Percentiles rank a stretch among this genome's conserved stretches.
These are phyloP conservation scores for Moesziomyces aphidis DNA, from an alignment of 1,284 basidiomycete genomes.

Conservation along the genomic window DNA sequence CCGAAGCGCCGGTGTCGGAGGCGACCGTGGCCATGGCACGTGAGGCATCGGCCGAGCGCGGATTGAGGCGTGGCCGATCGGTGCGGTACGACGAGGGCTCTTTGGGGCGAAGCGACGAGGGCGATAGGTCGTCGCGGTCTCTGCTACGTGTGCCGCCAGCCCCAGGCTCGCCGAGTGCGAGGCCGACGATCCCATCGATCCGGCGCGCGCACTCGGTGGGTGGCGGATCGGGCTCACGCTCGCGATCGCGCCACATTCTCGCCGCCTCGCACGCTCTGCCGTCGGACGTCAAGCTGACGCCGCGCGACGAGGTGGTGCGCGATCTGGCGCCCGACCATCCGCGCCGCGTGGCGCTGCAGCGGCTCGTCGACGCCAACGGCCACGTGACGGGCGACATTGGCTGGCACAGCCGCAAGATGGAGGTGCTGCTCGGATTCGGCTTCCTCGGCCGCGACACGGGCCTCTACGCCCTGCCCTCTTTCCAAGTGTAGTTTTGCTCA, in stretches of 20 bases:
- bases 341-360: constrained; percentile 77
- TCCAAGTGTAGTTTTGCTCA: constrained; percentile 43
- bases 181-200: constrained; percentile 36
- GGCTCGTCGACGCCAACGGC: constrained; percentile 83
- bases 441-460: constrained; percentile 92
- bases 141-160: constrained; percentile 20
- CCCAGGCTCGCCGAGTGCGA: constrained; percentile 2
- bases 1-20: background rate
- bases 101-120: constrained; percentile 1
- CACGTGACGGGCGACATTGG: constrained; percentile 89
- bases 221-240: constrained; percentile 49
- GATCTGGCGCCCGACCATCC: constrained; percentile 76
- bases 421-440: constrained; percentile 89
- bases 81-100: constrained; percentile 33
- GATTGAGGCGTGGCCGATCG: constrained; percentile 19
- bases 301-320: constrained; percentile 70
- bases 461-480: constrained; percentile 74
- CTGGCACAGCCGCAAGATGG: constrained; percentile 97
- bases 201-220: constrained; percentile 40
- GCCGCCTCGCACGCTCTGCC: constrained; percentile 22
- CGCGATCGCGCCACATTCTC: constrained; percentile 39
- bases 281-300: constrained; percentile 24
- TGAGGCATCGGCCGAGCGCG: constrained; percentile 3
- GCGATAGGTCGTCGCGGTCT: constrained; percentile 23
- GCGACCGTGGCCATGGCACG: constrained; percentile 4